phyloP scores from a whole-genome alignment of 192 early-diverging fungal species.

The Piromyces sp. region DNA sequence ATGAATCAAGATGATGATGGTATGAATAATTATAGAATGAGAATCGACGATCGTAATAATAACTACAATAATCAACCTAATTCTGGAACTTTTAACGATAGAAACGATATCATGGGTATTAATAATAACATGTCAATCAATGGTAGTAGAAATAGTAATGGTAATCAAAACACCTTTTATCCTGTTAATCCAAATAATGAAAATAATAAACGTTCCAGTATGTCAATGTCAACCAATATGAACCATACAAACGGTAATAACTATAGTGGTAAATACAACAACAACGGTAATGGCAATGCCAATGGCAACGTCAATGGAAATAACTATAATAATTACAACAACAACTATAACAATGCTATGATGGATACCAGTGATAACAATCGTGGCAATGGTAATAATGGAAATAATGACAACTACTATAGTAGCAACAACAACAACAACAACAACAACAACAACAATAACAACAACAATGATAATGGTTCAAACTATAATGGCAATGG shows the following conservation, averaged over 20 bases:
- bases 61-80: too few relatives aligned
- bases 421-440: not conserved
- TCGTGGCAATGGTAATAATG: not conserved
- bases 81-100: not conserved
- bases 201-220: not conserved
- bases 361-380: not conserved
- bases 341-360: not conserved
- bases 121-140: not conserved
- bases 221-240: not conserved
- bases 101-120: not conserved
- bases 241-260: not conserved
- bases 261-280: not conserved
- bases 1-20: not conserved
- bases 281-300: not conserved
- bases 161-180: not conserved
- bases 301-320: not conserved
- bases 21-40: not conserved
- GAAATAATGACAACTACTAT: too few relatives aligned
- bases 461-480: too few relatives aligned
- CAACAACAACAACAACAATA: not conserved
- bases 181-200: not conserved
- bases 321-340: not conserved
- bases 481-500: not conserved
- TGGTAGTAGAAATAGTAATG: not conserved
- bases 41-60: not conserved